Conservation (phyloP, 2,329 filamentous ascomycete genomes). For the Rachicladosporium sp. region DNA sequence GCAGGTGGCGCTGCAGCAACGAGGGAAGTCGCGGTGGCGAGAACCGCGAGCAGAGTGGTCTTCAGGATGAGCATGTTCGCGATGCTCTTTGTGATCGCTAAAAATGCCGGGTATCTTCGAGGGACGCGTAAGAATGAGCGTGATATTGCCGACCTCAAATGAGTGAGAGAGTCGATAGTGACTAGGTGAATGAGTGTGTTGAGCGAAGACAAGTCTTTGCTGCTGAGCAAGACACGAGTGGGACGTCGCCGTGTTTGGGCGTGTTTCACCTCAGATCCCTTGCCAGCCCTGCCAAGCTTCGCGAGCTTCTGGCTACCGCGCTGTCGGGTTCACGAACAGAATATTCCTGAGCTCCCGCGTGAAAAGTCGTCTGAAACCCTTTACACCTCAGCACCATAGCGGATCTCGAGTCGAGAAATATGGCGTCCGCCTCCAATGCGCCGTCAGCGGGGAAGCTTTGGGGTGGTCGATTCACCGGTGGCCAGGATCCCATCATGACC, state of each 20-base stretch:
- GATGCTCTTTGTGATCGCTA: conserved; percentile 4
- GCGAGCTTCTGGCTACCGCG: too few species aligned
- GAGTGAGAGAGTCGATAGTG: conserved; percentile 4
- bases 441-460: conserved; percentile 38
- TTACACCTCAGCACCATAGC: too few species aligned
- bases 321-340: too few species aligned
- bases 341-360: too few species aligned
- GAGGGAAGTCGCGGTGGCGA: conserved; percentile 32
- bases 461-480: conserved; percentile 54
- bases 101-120: not conserved
- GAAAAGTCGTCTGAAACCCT: too few species aligned
- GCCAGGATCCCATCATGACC: conserved; percentile 73
- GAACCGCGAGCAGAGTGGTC: conserved; percentile 30
- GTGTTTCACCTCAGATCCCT: too few species aligned
- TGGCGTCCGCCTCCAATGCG: conserved; percentile 11
- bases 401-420: not conserved
- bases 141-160: conserved; percentile 1
- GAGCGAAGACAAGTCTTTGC: not conserved
- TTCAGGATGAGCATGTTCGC: conserved; percentile 35
- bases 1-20: conserved; percentile 34
- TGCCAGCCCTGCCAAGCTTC: too few species aligned
- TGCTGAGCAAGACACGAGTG: not conserved
- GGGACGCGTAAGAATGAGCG: not conserved
- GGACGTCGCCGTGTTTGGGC: not conserved
- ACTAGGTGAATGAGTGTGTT: not conserved